phyloP scores from a whole-genome alignment of 345 rosid species.

The Theobroma cacao region DNA sequence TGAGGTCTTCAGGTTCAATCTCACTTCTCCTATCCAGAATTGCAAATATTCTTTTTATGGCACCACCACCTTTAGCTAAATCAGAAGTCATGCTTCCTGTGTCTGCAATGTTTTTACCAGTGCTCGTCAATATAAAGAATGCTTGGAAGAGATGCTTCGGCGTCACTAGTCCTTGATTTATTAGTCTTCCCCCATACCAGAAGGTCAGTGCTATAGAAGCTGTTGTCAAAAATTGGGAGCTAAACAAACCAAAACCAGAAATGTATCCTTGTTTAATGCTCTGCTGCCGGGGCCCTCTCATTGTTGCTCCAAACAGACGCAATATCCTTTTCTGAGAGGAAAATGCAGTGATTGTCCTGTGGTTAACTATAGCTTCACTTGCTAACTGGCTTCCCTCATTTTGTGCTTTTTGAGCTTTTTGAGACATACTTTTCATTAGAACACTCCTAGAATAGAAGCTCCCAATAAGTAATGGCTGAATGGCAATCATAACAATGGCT shows the following conservation, averaged over 20 bases:
- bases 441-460: slow-evolving; percentile 36
- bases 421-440: slow-evolving; percentile 46
- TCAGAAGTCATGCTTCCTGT: slow-evolving; percentile 55
- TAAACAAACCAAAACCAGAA: slow-evolving; percentile 40
- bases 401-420: slow-evolving; percentile 33
- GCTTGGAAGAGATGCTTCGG: slow-evolving; percentile 39
- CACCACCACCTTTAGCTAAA: slow-evolving; percentile 38
- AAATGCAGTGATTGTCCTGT: slow-evolving; percentile 47
- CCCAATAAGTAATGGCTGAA: slow-evolving; percentile 42
- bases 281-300: slow-evolving; percentile 35
- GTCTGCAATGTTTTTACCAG: slow-evolving; percentile 43
- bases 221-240: slow-evolving; percentile 46
- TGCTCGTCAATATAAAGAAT: slow-evolving; percentile 49
- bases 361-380: slow-evolving; percentile 42
- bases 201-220: slow-evolving; percentile 35
- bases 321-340: slow-evolving; percentile 43
- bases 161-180: slow-evolving; percentile 30
- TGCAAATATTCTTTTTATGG: slow-evolving; percentile 33
- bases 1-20: slow-evolving; percentile 37
- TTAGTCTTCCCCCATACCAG: slow-evolving; percentile 52
- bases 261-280: slow-evolving; percentile 46
- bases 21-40: slow-evolving; percentile 32
- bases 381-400: slow-evolving; percentile 41
- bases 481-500: slow-evolving; percentile 37
- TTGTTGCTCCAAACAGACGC: slow-evolving; percentile 25